Conservation (phyloP, 306 rosid genomes). For the Vigna mungo region DNA sequence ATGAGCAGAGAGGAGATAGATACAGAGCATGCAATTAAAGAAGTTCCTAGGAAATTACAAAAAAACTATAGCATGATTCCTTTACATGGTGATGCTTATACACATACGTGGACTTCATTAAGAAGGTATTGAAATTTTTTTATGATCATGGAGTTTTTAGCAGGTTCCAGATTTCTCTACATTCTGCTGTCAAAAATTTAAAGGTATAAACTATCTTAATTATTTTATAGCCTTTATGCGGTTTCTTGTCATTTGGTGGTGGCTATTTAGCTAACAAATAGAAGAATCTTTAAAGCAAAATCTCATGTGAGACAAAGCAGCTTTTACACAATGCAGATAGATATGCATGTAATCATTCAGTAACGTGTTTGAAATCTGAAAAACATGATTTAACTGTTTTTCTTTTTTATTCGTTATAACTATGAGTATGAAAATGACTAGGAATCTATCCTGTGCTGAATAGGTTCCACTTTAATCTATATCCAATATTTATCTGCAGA, state of each 20-base stretch:
- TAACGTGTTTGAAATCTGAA: neutral
- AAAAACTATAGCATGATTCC: conserved; percentile 4
- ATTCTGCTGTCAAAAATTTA: neutral
- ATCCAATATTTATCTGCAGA: too few relatives aligned
- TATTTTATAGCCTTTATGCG: neutral
- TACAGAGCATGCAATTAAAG: conserved; percentile 1
- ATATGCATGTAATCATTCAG: neutral
- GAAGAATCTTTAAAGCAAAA: neutral
- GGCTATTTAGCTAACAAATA: neutral
- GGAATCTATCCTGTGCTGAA: conserved; percentile 29
- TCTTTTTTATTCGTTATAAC: neutral
- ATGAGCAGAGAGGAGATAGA: neutral
- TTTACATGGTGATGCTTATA: neutral
- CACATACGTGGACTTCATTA: conserved; percentile 27
- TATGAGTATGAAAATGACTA: conserved; percentile 14
- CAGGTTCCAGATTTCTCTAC: neutral
- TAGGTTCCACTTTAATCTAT: neutral
- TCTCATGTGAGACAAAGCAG: neutral
- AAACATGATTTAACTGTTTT: neutral
- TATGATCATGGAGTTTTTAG: neutral
- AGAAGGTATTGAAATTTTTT: neutral
- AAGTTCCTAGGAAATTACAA: neutral
- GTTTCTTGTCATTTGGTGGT: neutral
- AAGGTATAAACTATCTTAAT: neutral
- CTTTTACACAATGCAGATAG: neutral